Evolutionary conservation across 495 filamentous ascomycete species (phyloP), one percentile per base, ranked within the genome.

Genomic region (Hypoxylon lienhwacheense): DNA sequence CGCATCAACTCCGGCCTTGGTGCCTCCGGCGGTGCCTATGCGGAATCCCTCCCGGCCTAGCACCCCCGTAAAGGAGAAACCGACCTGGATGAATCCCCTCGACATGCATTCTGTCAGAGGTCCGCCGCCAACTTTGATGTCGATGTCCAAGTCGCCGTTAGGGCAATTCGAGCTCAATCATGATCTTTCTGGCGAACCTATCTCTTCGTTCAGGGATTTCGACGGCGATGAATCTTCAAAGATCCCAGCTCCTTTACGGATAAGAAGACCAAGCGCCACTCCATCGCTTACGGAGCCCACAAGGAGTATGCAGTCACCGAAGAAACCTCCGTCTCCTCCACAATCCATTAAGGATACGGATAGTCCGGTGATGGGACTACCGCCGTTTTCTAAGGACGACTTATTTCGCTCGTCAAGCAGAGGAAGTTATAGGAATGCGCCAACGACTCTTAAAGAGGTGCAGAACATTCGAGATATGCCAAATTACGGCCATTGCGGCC

Each of bases 21-120:
- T 61, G 7, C 54, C 59, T 24, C 68, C 68, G 0, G 47, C 61
- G 4, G 47, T 63, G 4, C 66, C 66, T 0, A 54, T 56, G 4
- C 53, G 59, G 37, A 53, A 57, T 25, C 53, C 59, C 20, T 58
- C 59, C 16, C 53, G 59, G 15, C 58, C 58, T 11, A 24, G 47
- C 6, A 74, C 73, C 6, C 54, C 75, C 0, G 52, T 55, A 66
- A 64, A 49, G 57, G 60, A 48, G 52, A 54, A 53, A 44, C 20
- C 40, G 68, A 66, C 39, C 12, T 74, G 70, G 72, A 66, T 70
- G 20, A 71, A 67, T 31, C 72, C 71, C 5, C 58, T 73, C n/a
- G 73, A 77, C 20, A 65, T 73, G 39, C 68, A 73, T 37, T 71
- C 71, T 35, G 34, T 43, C 16, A 66, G 54, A 36, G 41, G 35